Conservation (phyloP, 2,329 filamentous ascomycete species). For the Cadophora gregata region DNA sequence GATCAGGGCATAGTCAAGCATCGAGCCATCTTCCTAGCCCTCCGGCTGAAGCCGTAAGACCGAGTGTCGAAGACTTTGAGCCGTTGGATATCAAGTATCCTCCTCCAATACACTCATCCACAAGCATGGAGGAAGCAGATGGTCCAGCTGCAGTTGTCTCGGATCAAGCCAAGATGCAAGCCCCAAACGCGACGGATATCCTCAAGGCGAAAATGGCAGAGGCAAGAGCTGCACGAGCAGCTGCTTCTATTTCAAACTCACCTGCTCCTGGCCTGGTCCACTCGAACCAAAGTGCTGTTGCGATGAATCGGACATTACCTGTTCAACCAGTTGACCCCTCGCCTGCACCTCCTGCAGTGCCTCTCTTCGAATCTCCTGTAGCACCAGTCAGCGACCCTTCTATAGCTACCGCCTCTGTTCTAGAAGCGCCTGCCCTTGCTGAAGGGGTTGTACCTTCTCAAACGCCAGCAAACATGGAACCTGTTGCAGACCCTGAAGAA, state of each 20-base stretch:
- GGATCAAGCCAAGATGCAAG: not conserved
- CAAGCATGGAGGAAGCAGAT: constrained; percentile 4
- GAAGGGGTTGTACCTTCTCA: not conserved
- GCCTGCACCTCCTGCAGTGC: not conserved
- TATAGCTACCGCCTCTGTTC: not conserved
- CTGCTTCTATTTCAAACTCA: not conserved
- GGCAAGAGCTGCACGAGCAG: constrained; percentile 5
- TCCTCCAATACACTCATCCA: not conserved
- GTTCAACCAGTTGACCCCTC: not conserved
- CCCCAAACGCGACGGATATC: not conserved
- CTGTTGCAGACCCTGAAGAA: not conserved
- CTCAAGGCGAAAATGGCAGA: constrained; percentile 7
- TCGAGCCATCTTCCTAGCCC: constrained; percentile 24
- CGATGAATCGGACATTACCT: not conserved
- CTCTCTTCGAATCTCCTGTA: not conserved
- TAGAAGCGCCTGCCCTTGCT: not conserved
- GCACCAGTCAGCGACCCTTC: not conserved
- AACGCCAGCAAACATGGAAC: not conserved
- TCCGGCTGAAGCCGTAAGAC: constrained; percentile 15
- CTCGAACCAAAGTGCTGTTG: constrained; percentile 1
- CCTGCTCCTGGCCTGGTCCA: not conserved
- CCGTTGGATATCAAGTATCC: not conserved
- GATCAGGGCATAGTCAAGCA: constrained; percentile 13
- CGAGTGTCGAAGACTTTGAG: not conserved
- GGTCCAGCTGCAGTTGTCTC: not conserved